phyloP scores from a whole-genome alignment of 73 alveolate species.

The Stentor coeruleus region DNA sequence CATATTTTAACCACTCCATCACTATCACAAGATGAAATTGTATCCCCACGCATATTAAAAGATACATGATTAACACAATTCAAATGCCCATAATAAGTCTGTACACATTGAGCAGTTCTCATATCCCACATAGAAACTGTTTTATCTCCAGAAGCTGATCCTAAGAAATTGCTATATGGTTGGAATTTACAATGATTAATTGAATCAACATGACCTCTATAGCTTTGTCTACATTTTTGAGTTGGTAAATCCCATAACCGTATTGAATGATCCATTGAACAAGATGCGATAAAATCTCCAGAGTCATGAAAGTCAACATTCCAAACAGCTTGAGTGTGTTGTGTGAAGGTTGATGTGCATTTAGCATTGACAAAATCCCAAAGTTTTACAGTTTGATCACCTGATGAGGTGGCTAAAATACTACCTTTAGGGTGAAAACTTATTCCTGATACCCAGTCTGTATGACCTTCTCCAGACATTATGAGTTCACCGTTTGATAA shows the following conservation, averaged over 20 bases:
- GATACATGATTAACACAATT: constrained; percentile 93
- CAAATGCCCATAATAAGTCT: constrained; percentile 98
- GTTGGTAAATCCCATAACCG: constrained; percentile 66
- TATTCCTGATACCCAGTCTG: constrained; percentile 98
- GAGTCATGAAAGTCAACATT: constrained; percentile 79
- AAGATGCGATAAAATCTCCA: constrained; percentile 96
- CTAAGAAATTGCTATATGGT: constrained; percentile 91
- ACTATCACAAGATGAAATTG: constrained; percentile 96
- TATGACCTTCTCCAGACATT: constrained; percentile 99
- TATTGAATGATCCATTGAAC: constrained; percentile 98
- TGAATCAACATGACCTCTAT: constrained; percentile 99
- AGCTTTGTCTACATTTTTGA: constrained; percentile 70
- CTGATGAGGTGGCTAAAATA: constrained; percentile 88
- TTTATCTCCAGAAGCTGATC: constrained; percentile 98
- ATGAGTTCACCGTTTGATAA: constrained; percentile 97
- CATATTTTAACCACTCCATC: constrained; percentile 99
- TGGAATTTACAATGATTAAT: constrained; percentile 93
- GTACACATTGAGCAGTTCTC: constrained; percentile 92
- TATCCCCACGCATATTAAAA: constrained; percentile 86
- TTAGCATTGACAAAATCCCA: constrained; percentile 99
- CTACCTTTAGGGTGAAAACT: constrained; percentile 97
- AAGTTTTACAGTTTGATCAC: constrained; percentile 97
- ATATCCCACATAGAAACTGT: constrained; percentile 99
- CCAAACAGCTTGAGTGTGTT: constrained; percentile 98
- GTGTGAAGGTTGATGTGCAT: constrained; percentile 93